phyloP scores from a whole-genome alignment of 495 filamentous ascomycete species.

The Penicillium soppii region DNA sequence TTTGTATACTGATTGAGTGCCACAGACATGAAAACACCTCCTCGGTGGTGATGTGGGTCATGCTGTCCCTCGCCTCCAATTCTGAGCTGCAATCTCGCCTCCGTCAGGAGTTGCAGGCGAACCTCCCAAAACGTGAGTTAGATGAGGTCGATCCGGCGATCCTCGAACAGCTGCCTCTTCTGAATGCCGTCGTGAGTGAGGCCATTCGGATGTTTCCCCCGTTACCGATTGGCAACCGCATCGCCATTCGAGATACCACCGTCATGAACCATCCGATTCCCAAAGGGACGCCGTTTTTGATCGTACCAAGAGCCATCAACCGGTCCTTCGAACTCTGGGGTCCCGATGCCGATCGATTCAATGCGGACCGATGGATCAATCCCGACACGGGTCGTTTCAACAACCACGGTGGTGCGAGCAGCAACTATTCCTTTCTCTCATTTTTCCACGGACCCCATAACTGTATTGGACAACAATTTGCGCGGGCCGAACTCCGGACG shows the following conservation, averaged over 20 bases:
- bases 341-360: conserved; percentile 65
- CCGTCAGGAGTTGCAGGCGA: no score
- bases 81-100: no score
- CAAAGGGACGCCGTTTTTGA: conserved; percentile 46
- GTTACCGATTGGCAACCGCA: conserved; percentile 55
- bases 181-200: conserved; percentile 56
- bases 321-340: conserved; percentile 74
- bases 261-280: conserved; percentile 52
- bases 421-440: conserved; percentile 68
- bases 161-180: conserved; percentile 50
- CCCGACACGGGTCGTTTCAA: conserved; percentile 24
- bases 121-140: no score
- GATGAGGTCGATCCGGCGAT: no score
- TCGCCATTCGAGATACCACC: conserved; percentile 54
- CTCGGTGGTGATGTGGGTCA: no score
- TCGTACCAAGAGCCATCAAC: conserved; percentile 57
- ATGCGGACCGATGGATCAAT: conserved; percentile 71
- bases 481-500: conserved; percentile 72
- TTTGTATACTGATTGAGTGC: no score
- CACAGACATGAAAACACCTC: no score
- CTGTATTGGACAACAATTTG: conserved; percentile 73
- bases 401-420: conserved; percentile 48
- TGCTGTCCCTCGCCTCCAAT: no score
- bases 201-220: conserved; percentile 49
- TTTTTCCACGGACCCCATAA: conserved; percentile 72